Evolutionary conservation across 352 stramenopile species (phyloP).

Genomic region (Peronospora farinosa): DNA sequence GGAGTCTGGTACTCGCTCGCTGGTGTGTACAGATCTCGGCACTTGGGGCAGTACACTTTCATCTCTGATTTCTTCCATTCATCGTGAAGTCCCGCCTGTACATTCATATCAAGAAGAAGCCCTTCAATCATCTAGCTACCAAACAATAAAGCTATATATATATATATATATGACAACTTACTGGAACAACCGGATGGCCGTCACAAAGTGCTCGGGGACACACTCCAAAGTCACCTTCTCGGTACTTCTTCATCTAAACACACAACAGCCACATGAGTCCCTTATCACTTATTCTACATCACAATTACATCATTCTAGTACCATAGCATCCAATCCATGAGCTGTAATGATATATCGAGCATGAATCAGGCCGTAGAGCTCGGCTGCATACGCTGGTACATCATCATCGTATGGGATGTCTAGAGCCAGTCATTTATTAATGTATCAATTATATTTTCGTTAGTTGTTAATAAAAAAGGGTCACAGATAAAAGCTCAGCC

Average conservation of each 20-base stretch:
- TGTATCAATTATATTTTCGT: not conserved
- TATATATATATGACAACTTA: slow-evolving; percentile 24
- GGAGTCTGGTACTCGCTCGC: slow-evolving; percentile 79
- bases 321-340: slow-evolving; percentile 84
- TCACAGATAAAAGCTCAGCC: not conserved
- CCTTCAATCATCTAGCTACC: slow-evolving; percentile 1
- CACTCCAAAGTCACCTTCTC: slow-evolving; percentile 82
- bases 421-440: slow-evolving; percentile 28
- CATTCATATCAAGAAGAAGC: not conserved
- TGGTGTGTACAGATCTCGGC: slow-evolving; percentile 81
- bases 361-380: slow-evolving; percentile 87
- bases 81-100: slow-evolving; percentile 75
- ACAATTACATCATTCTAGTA: slow-evolving; percentile 15
- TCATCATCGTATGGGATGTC: slow-evolving; percentile 88
- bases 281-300: not conserved
- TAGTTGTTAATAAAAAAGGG: not conserved
- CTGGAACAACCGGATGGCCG: slow-evolving; percentile 74
- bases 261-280: not conserved
- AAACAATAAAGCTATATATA: not conserved
- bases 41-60: slow-evolving; percentile 89
- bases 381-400: slow-evolving; percentile 76
- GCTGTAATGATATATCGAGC: slow-evolving; percentile 88
- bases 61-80: slow-evolving; percentile 88
- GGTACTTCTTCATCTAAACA: slow-evolving; percentile 85
- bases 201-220: slow-evolving; percentile 82